Evolutionary conservation across 306 rosid genomes (phyloP).

Genomic region (Boehmeria nivea): DNA sequence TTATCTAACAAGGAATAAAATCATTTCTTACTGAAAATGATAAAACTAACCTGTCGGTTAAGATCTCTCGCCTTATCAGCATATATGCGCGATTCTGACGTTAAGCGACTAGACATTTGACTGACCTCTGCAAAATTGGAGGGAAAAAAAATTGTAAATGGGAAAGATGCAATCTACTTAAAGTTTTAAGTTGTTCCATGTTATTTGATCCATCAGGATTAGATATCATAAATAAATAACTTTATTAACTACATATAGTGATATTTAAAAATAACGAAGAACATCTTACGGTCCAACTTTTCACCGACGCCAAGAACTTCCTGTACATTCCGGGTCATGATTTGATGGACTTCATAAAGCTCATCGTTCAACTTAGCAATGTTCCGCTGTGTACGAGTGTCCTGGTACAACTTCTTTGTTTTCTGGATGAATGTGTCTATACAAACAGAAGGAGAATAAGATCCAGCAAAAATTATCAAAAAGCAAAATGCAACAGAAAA

Average conservation of each 20-base stretch:
- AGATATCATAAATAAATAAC: background rate
- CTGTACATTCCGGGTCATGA: conserved; percentile 99
- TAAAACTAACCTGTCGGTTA: conserved; percentile 78
- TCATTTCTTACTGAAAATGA: background rate
- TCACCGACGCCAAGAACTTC: conserved; percentile 99
- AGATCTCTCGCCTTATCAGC: conserved; percentile 94
- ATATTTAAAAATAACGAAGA: background rate
- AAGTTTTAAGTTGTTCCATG: background rate
- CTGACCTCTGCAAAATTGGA: conserved; percentile 84
- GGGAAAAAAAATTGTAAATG: conserved; percentile 10
- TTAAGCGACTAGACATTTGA: conserved; percentile 89
- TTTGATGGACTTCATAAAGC: conserved; percentile 97
- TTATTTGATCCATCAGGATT: background rate
- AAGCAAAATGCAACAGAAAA: background rate
- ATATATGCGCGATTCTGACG: conserved; percentile 90
- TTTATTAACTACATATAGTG: too few species aligned
- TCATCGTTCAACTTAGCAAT: conserved; percentile 96
- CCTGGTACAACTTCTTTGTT: conserved; percentile 97
- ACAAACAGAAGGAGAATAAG: conserved; percentile 27
- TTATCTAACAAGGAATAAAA: background rate
- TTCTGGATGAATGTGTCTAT: conserved; percentile 86
- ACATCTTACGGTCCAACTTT: conserved; percentile 92
- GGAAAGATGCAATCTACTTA: background rate
- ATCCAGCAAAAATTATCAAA: conserved; percentile 8
- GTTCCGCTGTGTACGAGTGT: conserved; percentile 92